A percentile compares a stretch with the other conserved stretches of the same genome.
Evolutionary conservation across 768 basidiomycete species (phyloP).

Genomic region (Phlebiopsis gigantea): DNA sequence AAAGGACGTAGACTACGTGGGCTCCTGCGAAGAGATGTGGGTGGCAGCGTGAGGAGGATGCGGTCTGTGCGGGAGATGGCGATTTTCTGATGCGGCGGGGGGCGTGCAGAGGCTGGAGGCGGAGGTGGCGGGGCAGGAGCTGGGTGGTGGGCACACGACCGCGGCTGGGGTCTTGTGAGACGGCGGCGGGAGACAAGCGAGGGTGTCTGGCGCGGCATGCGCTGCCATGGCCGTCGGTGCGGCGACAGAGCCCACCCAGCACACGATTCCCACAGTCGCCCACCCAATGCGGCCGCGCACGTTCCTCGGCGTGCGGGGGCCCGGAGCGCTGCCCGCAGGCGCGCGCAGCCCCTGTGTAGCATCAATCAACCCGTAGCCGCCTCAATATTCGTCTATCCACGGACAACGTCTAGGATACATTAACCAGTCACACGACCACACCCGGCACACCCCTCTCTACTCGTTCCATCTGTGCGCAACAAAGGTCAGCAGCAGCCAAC

Average conservation of each 20-base stretch:
- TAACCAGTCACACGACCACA: slow-evolving; percentile 4
- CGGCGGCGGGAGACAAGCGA: background rate
- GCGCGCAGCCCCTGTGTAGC: no score
- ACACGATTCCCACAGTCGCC: slow-evolving; percentile 12
- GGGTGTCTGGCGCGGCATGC: slow-evolving; percentile 9
- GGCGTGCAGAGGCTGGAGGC: background rate
- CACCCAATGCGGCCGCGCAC: slow-evolving; percentile 39
- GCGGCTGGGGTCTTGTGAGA: slow-evolving; percentile 9
- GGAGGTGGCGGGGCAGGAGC: background rate
- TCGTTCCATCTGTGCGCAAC: slow-evolving; percentile 68
- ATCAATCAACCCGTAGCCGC: no score
- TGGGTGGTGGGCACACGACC: slow-evolving; percentile 20
- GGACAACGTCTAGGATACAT: no score
- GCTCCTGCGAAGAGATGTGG: no score
- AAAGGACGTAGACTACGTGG: background rate
- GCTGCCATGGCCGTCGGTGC: slow-evolving; percentile 4
- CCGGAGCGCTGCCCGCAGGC: slow-evolving; percentile 1
- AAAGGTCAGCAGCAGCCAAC: slow-evolving; percentile 3
- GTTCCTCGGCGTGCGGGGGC: slow-evolving; percentile 40
- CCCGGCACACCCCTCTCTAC: slow-evolving; percentile 32
- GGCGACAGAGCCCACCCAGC: slow-evolving; percentile 1
- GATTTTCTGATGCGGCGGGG: slow-evolving; percentile 2
- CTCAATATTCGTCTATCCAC: no score
- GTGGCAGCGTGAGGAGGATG: no score
- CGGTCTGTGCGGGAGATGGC: background rate